Evolutionary conservation across 116 monocot genomes (phyloP).

Genomic region (Cymodocea nodosa): DNA sequence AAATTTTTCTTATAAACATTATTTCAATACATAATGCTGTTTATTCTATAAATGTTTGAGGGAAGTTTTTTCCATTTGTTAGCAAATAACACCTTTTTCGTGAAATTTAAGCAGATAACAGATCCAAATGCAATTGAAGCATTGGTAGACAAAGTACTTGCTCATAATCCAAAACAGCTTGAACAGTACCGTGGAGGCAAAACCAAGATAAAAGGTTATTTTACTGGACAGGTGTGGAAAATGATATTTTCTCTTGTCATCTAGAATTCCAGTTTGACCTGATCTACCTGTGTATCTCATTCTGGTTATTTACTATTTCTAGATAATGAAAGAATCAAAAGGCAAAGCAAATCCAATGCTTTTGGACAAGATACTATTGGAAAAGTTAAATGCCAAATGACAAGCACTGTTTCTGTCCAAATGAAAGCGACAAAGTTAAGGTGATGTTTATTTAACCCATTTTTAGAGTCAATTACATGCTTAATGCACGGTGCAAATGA

Average conservation of each 20-base stretch:
- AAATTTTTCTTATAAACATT: no score
- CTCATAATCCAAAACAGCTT: conserved; percentile 88
- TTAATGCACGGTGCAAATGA: no score
- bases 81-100: not conserved
- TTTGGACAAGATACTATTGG: conserved; percentile 70
- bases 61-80: not conserved
- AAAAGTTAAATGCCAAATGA: conserved; percentile 47
- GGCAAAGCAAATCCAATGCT: conserved; percentile 92
- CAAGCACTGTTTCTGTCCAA: no score
- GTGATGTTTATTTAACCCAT: no score
- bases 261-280: not conserved
- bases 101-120: conserved; percentile 30
- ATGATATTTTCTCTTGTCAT: not conserved
- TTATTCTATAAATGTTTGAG: not conserved
- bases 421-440: no score
- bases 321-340: conserved; percentile 96
- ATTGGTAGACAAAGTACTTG: conserved; percentile 66
- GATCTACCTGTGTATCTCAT: not conserved
- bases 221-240: conserved; percentile 70
- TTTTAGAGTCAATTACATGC: no score
- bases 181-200: conserved; percentile 79
- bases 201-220: conserved; percentile 84
- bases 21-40: no score
- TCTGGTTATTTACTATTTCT: conserved; percentile 1
- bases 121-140: conserved; percentile 76